Base-by-base conservation (phyloP, 257 asterid genomes). In the Scutellaria barbata region DNA sequence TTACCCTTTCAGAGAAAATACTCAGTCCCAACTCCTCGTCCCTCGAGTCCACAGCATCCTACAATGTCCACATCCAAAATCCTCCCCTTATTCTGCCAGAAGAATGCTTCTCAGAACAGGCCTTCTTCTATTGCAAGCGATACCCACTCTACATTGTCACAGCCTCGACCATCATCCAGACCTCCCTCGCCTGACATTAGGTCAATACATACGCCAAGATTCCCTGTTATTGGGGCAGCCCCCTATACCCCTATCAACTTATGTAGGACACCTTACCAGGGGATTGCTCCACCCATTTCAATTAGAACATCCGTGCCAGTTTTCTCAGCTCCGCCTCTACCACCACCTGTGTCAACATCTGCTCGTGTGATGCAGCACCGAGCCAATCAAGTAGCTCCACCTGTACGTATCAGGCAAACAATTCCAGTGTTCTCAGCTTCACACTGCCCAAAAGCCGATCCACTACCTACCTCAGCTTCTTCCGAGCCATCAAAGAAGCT, bases 251-350 rank as follows among this genome's bases (percentile, higher is more conserved):
- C 87, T 11, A 46, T 76, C 16, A 78, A 79, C 59, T 90, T 76
- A 10, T 81, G 76, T 25, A 79, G 87, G 82, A 16, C 80, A 8
- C 81, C 84, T 30, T 82, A 77, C 79, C 83, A 63, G 5, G 87
- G 90, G 37, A 76, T 87, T 47, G 97, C 95, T 16, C 91, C 92
- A n/a, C 88, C 93, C 0, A 90, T 91, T 47, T 81, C 95, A 14
- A 76, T 85, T 35, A 81, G 96, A 81, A 85, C 81, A 8, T 60
- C 95, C 0, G 72, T 85, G 51, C 96, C 97, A 0, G 97, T 89
- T 68, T 91, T 81, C 83, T 80, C 97, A 39, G 89, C 93, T 2
- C 95, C 92, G 0, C 88, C 92, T 20, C 80, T 50, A 57, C 85
- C 86, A 58, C 76, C 72, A 1, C 83, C 85, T 43, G 8, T 86